Percentiles rank a stretch among this genome's conserved stretches.
Evolutionary conservation across 2,329 filamentous ascomycete genomes (phyloP).

Genomic region (Neodidymelliopsis sp.): DNA sequence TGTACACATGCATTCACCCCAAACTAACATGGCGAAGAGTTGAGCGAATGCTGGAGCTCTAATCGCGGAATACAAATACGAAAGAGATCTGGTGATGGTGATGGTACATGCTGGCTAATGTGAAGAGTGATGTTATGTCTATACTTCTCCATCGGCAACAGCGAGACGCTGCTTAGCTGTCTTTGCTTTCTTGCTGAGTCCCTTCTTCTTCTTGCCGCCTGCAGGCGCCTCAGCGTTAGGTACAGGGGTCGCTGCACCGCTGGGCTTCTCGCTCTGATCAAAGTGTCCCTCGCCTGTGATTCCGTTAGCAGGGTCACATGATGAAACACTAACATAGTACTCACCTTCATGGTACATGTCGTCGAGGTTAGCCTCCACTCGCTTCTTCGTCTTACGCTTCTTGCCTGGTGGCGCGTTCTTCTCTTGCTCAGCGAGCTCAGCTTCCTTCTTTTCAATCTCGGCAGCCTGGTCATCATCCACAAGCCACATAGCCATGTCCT

Average conservation of each 20-base stretch:
- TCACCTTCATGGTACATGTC: constrained; percentile 99
- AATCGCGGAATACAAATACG: not conserved
- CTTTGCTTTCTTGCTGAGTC: constrained; percentile 61
- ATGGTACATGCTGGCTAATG: constrained; percentile 5
- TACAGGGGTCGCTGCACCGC: constrained; percentile 84
- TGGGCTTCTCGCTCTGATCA: constrained; percentile 85
- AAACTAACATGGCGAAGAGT: not conserved
- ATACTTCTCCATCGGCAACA: constrained; percentile 55
- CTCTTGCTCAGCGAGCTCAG: constrained; percentile 77
- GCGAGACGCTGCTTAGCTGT: constrained; percentile 59
- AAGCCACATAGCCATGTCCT: constrained; percentile 98
- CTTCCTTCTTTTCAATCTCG: constrained; percentile 90
- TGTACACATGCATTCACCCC: constrained; percentile 10
- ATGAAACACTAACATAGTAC: constrained; percentile 41
- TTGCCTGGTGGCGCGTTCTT: constrained; percentile 51
- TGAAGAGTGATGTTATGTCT: not conserved
- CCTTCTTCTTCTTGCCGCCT: constrained; percentile 53
- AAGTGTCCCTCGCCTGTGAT: constrained; percentile 89
- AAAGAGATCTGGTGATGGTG: constrained; percentile 4
- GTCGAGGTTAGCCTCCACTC: constrained; percentile 74
- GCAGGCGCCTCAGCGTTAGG: constrained; percentile 52
- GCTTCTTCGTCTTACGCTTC: constrained; percentile 69
- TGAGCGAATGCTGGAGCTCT: not conserved
- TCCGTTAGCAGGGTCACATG: constrained; percentile 33
- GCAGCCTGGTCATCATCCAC: constrained; percentile 97